Evolutionary conservation across 2,329 filamentous ascomycete species (phyloP), one percentile per base, ranked within the genome.

Genomic region (Blastomyces percursus): DNA sequence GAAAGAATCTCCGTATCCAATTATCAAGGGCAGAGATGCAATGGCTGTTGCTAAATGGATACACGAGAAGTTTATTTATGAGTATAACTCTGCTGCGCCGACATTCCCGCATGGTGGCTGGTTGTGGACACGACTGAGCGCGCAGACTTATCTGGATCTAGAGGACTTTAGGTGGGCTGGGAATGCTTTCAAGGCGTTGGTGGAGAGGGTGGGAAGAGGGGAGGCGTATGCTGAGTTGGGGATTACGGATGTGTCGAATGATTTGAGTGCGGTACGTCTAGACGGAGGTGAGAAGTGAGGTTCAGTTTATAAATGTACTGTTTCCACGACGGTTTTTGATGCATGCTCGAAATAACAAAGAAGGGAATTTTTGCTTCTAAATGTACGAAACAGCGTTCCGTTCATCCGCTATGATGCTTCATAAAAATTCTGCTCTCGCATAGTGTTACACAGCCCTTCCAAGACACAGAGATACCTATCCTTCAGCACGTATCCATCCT

Each of bases 101-200:
- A 71, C 89, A 2, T 84, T 85, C 63, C 74, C 81, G 9, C 85
- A 91, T 67, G 80, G 76, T 0, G 82, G 81, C 0, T 79, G 80
- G 61, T 82, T 86, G 72, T 96, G 88, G 88, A 79, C 82, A 0
- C 79, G 93, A 58, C 70, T 96, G 57, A 91, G 88, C 71, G 90
- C 84, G 16, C 91, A 96, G 79, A 82, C 94, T 0, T 97, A 94
- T 72, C 75, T 96, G n/a, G 90, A 90, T 32, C 72, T 87, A 66
- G 80, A 80, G 14, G 91, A 96, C 73, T 96, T 94, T 70, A 83
- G 87, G 71, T 89, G 84, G 82, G 81, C 82, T 3, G 89, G 81
- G 0, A 71, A 78, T 59, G 77, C 82, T 9, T 73, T 94, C 69
- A 82, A 83, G 71, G 76, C 78, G 42, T 67, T 89, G 5, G 85